Conservation (phyloP, 164 flowering plant genomes). For the Magnolia officinalis region DNA sequence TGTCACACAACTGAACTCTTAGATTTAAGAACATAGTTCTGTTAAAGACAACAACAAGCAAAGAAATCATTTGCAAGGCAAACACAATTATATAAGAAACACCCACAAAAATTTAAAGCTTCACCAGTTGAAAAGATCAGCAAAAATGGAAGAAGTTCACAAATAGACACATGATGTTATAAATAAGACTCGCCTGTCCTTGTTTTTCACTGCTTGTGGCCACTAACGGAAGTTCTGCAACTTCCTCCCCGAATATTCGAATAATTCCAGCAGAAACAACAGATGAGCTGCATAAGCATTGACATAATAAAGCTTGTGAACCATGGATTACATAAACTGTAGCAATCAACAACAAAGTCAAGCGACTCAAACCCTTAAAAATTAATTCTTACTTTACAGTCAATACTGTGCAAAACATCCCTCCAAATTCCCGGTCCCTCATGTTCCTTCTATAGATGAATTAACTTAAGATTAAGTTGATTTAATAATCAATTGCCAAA, state of each 20-base stretch:
- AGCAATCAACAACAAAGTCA: neutral
- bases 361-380: too few relatives aligned
- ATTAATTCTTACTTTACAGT: constrained; percentile 57
- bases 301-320: neutral
- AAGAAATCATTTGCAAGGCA: too few relatives aligned
- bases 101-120: neutral
- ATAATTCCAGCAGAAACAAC: constrained; percentile 84
- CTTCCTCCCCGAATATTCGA: constrained; percentile 68
- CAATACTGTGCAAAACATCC: constrained; percentile 78
- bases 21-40: too few relatives aligned
- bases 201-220: constrained; percentile 73
- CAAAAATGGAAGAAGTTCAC: neutral
- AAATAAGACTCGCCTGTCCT: constrained; percentile 60
- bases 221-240: constrained; percentile 90
- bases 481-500: neutral
- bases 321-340: neutral
- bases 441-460: constrained; percentile 40
- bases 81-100: neutral
- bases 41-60: too few relatives aligned
- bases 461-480: neutral
- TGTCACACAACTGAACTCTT: too few relatives aligned
- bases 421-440: constrained; percentile 64
- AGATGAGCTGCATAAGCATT: constrained; percentile 53
- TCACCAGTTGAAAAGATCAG: neutral
- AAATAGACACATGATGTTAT: neutral